Percentiles rank a stretch among this genome's conserved stretches.
These are phyloP conservation scores for Pachysandra terminalis DNA, from an alignment of 164 flowering plant species.

Conservation along the genomic window DNA sequence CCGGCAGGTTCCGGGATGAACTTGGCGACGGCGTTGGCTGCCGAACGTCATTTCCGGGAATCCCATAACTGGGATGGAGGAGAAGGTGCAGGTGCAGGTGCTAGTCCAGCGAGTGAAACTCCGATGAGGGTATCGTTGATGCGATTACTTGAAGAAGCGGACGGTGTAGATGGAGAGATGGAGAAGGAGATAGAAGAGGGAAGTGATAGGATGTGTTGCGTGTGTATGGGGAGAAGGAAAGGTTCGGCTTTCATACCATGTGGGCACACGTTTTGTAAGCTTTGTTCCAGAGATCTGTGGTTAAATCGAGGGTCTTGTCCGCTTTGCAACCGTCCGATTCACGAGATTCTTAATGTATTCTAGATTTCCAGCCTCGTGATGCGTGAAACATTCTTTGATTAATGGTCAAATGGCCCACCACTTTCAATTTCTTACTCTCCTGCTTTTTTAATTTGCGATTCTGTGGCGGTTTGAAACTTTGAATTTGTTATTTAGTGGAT, in stretches of 20 bases:
- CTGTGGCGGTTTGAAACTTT: too few species aligned
- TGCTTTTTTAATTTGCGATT: too few species aligned
- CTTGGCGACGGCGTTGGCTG: constrained; percentile 78
- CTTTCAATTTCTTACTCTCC: too few species aligned
- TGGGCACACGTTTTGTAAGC: constrained; percentile 87
- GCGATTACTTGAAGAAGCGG: constrained; percentile 58
- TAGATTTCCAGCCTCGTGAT: too few species aligned
- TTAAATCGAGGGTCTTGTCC: constrained; percentile 83
- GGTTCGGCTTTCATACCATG: constrained; percentile 95
- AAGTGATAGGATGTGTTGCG: too few species aligned
- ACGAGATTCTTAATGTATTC: constrained; percentile 76
- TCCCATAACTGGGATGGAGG: constrained; percentile 20
- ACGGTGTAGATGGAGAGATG: constrained; percentile 21
- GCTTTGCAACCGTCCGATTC: constrained; percentile 68
- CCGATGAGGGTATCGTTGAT: too few species aligned
- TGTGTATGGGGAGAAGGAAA: constrained; percentile 82
- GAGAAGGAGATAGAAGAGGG: constrained; percentile 14
- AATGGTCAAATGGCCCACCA: too few species aligned
- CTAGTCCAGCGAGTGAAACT: constrained; percentile 21
- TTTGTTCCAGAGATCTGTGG: constrained; percentile 82
- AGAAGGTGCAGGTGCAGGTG: background rate
- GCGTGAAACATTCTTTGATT: too few species aligned
- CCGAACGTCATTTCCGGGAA: constrained; percentile 58
- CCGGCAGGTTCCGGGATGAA: too few species aligned
- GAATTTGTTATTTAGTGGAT: too few species aligned